A percentile compares a stretch with the other conserved stretches of the same genome.
Evolutionary conservation across 2,329 filamentous ascomycete species (phyloP).

Genomic region (Chrysoporthe austroafricana): DNA sequence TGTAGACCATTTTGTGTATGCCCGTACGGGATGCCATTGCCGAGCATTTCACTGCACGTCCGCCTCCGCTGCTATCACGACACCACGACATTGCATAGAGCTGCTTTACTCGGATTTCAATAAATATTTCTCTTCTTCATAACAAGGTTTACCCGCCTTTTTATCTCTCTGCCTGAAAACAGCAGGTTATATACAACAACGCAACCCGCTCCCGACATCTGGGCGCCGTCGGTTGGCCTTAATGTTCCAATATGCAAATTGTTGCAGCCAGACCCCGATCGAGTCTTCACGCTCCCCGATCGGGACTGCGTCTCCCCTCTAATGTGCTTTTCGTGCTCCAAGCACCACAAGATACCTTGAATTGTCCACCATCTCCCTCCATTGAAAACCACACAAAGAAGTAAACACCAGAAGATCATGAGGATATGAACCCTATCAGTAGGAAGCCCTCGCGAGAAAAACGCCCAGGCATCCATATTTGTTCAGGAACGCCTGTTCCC

Average conservation of each 20-base stretch:
- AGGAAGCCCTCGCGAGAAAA: slow-evolving; percentile 11
- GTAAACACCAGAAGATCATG: slow-evolving; percentile 11
- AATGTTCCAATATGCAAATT: slow-evolving; percentile 3
- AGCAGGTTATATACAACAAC: slow-evolving; percentile 6
- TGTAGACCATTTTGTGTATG: too few relatives aligned
- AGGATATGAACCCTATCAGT: slow-evolving; percentile 18
- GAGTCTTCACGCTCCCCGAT: background rate
- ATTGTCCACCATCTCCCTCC: background rate
- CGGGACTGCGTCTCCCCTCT: slow-evolving; percentile 19
- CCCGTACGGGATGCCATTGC: background rate
- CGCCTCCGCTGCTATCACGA: background rate
- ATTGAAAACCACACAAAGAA: slow-evolving; percentile 4
- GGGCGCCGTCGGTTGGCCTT: background rate
- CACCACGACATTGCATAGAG: background rate
- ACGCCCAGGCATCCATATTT: slow-evolving; percentile 22
- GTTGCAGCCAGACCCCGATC: background rate
- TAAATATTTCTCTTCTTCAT: slow-evolving; percentile 21
- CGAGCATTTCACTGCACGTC: background rate
- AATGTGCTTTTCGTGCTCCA: slow-evolving; percentile 26
- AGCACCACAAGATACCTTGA: slow-evolving; percentile 10
- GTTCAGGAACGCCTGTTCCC: slow-evolving; percentile 24
- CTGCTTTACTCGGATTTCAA: background rate
- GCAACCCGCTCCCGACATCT: background rate
- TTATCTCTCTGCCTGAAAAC: background rate
- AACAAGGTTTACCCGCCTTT: background rate